Percentiles rank a stretch among this genome's conserved stretches.
These are phyloP conservation scores for Hydnum rufescens DNA, from an alignment of 768 basidiomycete species.

Conservation along the genomic window DNA sequence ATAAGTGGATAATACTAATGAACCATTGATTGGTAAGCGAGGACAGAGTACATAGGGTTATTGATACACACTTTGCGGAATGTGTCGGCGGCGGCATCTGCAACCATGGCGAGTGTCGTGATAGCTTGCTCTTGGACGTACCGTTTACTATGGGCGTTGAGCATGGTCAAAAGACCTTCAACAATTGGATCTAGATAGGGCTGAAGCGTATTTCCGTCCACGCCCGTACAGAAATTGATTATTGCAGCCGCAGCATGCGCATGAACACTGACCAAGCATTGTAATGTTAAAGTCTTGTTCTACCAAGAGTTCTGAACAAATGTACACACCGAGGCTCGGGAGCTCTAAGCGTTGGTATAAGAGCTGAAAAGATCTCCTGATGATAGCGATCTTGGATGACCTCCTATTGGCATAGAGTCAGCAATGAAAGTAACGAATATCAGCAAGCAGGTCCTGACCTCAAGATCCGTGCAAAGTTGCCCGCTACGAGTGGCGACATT, in stretches of 20 bases:
- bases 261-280: constrained; percentile 38
- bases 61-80: constrained; percentile 40
- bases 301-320: background rate
- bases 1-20: constrained; percentile 50
- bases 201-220: constrained; percentile 46
- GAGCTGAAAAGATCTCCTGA: constrained; percentile 42
- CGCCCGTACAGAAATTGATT: constrained; percentile 83
- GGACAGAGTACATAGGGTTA: constrained; percentile 7
- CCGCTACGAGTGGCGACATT: constrained; percentile 29
- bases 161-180: constrained; percentile 28
- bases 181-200: constrained; percentile 71
- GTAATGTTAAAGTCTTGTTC: background rate
- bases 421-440: background rate
- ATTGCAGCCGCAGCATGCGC: constrained; percentile 73
- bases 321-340: constrained; percentile 42
- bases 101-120: constrained; percentile 77
- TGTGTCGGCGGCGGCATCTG: constrained; percentile 60
- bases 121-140: constrained; percentile 82
- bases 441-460: constrained; percentile 26
- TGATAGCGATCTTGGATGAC: constrained; percentile 56
- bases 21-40: background rate
- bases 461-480: constrained; percentile 75
- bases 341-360: constrained; percentile 56
- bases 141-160: constrained; percentile 38
- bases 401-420: constrained; percentile 25